These are phyloP conservation scores for Plasmodium ovale DNA, from an alignment of 169 alveolate genomes.

Conservation along the genomic window DNA sequence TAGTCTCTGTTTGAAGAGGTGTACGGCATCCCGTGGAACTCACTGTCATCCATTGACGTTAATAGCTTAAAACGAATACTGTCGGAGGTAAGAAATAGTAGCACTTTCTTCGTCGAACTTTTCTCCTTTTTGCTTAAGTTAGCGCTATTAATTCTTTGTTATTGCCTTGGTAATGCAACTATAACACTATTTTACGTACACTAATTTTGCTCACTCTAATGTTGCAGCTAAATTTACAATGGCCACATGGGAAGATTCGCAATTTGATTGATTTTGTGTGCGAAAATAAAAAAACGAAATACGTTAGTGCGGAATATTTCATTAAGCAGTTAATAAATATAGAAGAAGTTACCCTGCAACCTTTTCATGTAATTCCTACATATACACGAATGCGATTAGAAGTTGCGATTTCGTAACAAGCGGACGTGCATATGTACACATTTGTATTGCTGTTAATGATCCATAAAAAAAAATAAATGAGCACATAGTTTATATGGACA, in stretches of 20 bases:
- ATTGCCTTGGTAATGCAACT: too few relatives aligned
- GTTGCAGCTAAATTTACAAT: conserved; percentile 63
- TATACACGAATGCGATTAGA: not conserved
- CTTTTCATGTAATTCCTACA: conserved; percentile 42
- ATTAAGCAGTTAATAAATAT: conserved; percentile 73
- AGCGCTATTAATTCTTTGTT: too few relatives aligned
- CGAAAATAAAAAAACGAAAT: conserved; percentile 71
- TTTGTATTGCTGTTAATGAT: too few relatives aligned
- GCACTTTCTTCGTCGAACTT: not conserved
- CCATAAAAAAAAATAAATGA: too few relatives aligned
- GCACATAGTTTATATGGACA: too few relatives aligned
- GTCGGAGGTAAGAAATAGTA: conserved; percentile 36
- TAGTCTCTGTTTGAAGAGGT: conserved; percentile 75
- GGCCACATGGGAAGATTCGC: conserved; percentile 76
- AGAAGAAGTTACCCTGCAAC: conserved; percentile 75
- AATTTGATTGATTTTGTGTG: conserved; percentile 74
- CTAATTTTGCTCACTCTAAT: not conserved
- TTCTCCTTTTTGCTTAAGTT: not conserved
- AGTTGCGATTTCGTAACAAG: not conserved
- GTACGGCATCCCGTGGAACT: conserved; percentile 75
- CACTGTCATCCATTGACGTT: conserved; percentile 69
- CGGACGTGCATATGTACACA: not conserved
- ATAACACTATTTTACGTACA: not conserved
- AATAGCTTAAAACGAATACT: conserved; percentile 64
- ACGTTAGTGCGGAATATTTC: conserved; percentile 75